These are phyloP conservation scores for Evernia prunastri DNA, from an alignment of 495 filamentous ascomycete species.

Conservation along the genomic window DNA sequence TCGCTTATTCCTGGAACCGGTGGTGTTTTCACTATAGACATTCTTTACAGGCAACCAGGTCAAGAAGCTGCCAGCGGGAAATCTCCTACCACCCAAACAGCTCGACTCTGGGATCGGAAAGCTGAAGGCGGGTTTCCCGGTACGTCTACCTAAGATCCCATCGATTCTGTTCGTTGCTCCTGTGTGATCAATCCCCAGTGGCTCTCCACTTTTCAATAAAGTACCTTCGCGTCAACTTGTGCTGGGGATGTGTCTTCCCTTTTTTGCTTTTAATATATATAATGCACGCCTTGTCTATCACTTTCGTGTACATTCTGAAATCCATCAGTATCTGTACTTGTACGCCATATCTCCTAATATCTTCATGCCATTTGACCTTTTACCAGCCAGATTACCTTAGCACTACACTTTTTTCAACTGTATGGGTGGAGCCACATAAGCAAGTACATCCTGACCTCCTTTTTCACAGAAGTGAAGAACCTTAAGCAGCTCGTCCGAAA, in stretches of 20 bases:
- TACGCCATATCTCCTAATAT: background rate
- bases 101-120: conserved; percentile 83
- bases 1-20: conserved; percentile 82
- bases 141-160: conserved; percentile 33
- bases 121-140: conserved; percentile 83
- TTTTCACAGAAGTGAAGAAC: conserved; percentile 62
- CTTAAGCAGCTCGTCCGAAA: conserved; percentile 87
- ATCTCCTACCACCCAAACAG: conserved; percentile 33
- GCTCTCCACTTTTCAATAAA: background rate
- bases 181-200: background rate
- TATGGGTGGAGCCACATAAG: too few relatives aligned
- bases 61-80: conserved; percentile 17
- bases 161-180: background rate
- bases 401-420: background rate
- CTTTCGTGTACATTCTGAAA: background rate
- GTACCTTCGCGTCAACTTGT: background rate
- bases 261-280: background rate
- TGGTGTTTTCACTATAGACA: conserved; percentile 70
- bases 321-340: background rate
- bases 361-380: background rate
- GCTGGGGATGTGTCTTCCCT: background rate
- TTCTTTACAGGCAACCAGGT: conserved; percentile 36
- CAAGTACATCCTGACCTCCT: conserved; percentile 15
- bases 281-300: background rate
- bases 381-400: background rate